phyloP scores from a whole-genome alignment of 768 basidiomycete species.

The Dentipellis sp. region DNA sequence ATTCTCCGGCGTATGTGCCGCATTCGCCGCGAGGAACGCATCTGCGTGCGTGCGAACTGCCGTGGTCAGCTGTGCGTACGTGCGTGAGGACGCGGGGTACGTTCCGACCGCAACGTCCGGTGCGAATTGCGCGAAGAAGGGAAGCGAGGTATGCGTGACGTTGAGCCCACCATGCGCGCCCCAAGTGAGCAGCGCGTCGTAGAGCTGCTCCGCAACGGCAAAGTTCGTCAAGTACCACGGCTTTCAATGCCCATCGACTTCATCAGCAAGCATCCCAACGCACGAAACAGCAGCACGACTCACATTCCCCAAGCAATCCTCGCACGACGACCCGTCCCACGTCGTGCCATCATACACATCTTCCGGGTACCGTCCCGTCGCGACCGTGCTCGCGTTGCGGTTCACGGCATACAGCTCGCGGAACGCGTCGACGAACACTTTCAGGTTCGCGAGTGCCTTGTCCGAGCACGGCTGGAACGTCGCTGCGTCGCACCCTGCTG shows the following conservation, averaged over 20 bases:
- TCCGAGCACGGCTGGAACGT: conserved; percentile 86
- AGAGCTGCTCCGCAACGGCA: conserved; percentile 73
- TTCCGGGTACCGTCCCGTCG: conserved; percentile 74
- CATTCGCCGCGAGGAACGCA: conserved; percentile 48
- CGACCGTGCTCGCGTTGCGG: conserved; percentile 40
- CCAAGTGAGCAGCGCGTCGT: conserved; percentile 65
- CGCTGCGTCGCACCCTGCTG: conserved; percentile 60
- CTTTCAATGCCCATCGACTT: conserved; percentile 21
- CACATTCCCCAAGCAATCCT: conserved; percentile 42
- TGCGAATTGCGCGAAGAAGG: conserved; percentile 63
- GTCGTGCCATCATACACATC: conserved; percentile 47
- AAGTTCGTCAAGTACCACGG: conserved; percentile 71
- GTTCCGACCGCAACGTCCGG: conserved; percentile 42
- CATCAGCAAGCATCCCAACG: background rate
- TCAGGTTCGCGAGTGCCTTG: conserved; percentile 61
- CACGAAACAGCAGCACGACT: conserved; percentile 13
- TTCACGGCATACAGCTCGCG: conserved; percentile 61
- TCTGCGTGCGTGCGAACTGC: conserved; percentile 53
- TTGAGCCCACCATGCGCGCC: conserved; percentile 37
- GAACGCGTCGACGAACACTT: conserved; percentile 69
- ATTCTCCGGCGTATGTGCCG: conserved; percentile 49
- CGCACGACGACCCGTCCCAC: too few relatives aligned
- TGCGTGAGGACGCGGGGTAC: conserved; percentile 36
- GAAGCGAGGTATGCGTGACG: conserved; percentile 52
- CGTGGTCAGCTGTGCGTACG: conserved; percentile 38